phyloP scores from a whole-genome alignment of 345 rosid species.

The Eucalyptus tenuipes region DNA sequence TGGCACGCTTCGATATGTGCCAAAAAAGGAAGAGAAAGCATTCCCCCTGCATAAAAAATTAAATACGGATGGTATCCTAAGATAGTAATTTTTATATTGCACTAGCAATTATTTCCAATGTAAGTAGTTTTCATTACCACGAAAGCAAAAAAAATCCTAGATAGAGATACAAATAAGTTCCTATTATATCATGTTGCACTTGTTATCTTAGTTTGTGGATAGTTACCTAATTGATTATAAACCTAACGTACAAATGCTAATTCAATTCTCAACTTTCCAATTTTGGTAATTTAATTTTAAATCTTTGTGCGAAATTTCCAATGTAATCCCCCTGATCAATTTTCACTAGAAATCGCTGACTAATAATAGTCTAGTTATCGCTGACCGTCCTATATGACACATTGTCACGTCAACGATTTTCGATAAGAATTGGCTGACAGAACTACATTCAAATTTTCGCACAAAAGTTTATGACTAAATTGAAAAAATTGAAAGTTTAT shows the following conservation, averaged over 20 bases:
- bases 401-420: not conserved
- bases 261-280: too few species aligned
- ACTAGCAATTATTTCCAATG: not conserved
- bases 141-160: not conserved
- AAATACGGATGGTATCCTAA: not conserved
- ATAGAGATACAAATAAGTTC: not conserved
- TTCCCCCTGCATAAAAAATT: not conserved
- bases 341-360: accelerated
- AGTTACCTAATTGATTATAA: not conserved
- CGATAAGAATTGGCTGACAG: accelerated
- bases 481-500: not conserved
- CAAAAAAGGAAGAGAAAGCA: not conserved
- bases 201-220: not conserved
- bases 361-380: accelerated
- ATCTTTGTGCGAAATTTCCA: not conserved
- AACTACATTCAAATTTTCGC: accelerated
- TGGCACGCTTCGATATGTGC: not conserved
- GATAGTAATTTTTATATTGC: not conserved
- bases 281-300: not conserved
- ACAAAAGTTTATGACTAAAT: not conserved
- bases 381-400: accelerated
- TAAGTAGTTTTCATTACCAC: not conserved
- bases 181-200: not conserved
- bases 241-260: too few species aligned
- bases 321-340: not conserved